phyloP scores from a whole-genome alignment of 2,329 filamentous ascomycete genomes.

The Diatrype stigma region DNA sequence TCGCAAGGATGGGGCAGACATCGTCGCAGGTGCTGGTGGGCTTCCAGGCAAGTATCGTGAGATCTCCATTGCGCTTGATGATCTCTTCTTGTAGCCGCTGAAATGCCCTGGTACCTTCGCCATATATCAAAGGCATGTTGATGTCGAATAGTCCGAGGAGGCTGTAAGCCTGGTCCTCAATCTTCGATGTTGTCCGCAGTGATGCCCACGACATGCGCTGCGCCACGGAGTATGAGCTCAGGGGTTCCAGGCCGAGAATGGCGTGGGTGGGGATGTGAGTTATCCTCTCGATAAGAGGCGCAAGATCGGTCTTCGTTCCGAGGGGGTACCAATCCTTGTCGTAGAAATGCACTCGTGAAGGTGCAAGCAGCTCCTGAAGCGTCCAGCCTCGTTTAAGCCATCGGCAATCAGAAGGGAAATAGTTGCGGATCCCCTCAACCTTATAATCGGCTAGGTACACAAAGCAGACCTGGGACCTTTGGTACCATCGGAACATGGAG shows the following conservation, averaged over 20 bases:
- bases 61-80: background rate
- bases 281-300: background rate
- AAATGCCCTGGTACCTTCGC: background rate
- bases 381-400: slow-evolving; percentile 1
- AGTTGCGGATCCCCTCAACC: background rate
- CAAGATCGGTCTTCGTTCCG: background rate
- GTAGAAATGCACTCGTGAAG: background rate
- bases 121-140: background rate
- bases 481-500: background rate
- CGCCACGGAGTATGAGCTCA: background rate
- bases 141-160: background rate
- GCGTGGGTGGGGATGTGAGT: background rate
- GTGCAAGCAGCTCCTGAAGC: slow-evolving; percentile 1
- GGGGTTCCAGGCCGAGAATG: background rate
- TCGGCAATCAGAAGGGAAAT: background rate
- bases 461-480: background rate
- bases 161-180: background rate
- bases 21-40: too few relatives aligned
- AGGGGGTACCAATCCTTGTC: background rate
- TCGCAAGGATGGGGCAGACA: too few relatives aligned
- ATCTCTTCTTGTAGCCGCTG: background rate
- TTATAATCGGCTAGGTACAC: background rate
- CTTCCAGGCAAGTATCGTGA: background rate
- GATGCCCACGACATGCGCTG: background rate
- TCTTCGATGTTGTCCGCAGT: background rate